A percentile compares a stretch with the other conserved stretches of the same genome.
phyloP scores from a whole-genome alignment of 768 basidiomycete genomes.

The Daedalea quercina region DNA sequence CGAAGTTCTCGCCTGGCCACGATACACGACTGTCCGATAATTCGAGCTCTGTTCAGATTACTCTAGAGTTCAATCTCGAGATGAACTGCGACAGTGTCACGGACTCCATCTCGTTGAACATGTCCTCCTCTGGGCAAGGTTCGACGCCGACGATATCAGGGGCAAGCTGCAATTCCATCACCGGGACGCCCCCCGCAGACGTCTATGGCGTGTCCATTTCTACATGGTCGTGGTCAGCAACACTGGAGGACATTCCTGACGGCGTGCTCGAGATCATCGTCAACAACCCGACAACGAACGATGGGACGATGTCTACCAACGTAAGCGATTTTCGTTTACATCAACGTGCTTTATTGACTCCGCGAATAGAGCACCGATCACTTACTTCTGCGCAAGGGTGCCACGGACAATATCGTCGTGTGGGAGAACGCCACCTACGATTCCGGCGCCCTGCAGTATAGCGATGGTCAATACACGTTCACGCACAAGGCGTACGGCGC shows the following conservation, averaged over 20 bases:
- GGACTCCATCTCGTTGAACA: slow-evolving; percentile 52
- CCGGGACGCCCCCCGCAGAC: slow-evolving; percentile 38
- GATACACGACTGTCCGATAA: slow-evolving; percentile 65
- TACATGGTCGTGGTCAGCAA: slow-evolving; percentile 68
- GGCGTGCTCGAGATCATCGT: slow-evolving; percentile 75
- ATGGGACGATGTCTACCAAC: slow-evolving; percentile 41
- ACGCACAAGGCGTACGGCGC: slow-evolving; percentile 82
- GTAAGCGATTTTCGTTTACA: slow-evolving; percentile 33
- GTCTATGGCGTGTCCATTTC: slow-evolving; percentile 54
- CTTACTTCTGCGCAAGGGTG: slow-evolving; percentile 76
- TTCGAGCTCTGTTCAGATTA: slow-evolving; percentile 52
- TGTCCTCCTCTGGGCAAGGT: slow-evolving; percentile 63
- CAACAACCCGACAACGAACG: slow-evolving; percentile 41
- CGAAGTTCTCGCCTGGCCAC: slow-evolving; percentile 81
- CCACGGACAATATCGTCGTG: slow-evolving; percentile 72
- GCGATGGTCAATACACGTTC: slow-evolving; percentile 65
- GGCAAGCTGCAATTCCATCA: slow-evolving; percentile 41
- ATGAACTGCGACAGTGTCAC: slow-evolving; percentile 77
- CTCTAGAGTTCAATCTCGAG: slow-evolving; percentile 68
- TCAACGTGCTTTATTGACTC: neutral
- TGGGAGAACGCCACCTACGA: slow-evolving; percentile 82
- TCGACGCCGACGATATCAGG: slow-evolving; percentile 45
- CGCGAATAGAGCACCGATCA: slow-evolving; percentile 56
- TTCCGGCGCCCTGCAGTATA: slow-evolving; percentile 45
- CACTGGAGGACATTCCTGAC: slow-evolving; percentile 69